Percentiles rank a stretch among this genome's conserved stretches.
Conservation (phyloP, 257 asterid genomes). For the Solanum chiquidenum region DNA sequence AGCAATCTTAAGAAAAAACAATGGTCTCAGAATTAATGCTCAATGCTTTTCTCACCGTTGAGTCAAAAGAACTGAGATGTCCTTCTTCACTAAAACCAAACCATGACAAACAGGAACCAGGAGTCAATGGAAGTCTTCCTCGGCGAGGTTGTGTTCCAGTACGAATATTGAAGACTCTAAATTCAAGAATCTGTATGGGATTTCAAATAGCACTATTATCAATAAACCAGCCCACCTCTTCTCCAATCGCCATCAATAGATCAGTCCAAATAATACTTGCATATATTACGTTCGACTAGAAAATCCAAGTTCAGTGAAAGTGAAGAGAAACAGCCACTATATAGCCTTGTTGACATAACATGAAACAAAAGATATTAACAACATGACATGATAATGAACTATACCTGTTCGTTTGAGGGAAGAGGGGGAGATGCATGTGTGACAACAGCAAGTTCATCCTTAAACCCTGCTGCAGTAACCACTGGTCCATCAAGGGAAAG, state of each 20-base stretch:
- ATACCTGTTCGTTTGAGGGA: slow-evolving; percentile 87
- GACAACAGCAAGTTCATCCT: slow-evolving; percentile 82
- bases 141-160: slow-evolving; percentile 40
- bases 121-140: slow-evolving; percentile 85
- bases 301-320: not conserved
- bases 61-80: slow-evolving; percentile 78
- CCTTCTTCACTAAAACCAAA: slow-evolving; percentile 96
- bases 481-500: slow-evolving; percentile 91
- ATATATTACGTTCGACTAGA: not conserved
- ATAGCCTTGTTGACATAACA: not conserved
- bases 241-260: not conserved
- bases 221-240: not conserved
- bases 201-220: not conserved
- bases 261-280: not conserved
- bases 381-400: not conserved
- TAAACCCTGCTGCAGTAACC: slow-evolving; percentile 80
- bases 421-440: slow-evolving; percentile 74
- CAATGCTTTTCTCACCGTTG: slow-evolving; percentile 51
- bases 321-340: not conserved
- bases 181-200: slow-evolving; percentile 70
- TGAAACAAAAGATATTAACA: not conserved
- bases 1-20: not conserved
- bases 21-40: not conserved
- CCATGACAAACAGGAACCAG: slow-evolving; percentile 84
- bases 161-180: slow-evolving; percentile 56